phyloP scores from a whole-genome alignment of 495 filamentous ascomycete genomes.

The Trichoderma reesei region DNA sequence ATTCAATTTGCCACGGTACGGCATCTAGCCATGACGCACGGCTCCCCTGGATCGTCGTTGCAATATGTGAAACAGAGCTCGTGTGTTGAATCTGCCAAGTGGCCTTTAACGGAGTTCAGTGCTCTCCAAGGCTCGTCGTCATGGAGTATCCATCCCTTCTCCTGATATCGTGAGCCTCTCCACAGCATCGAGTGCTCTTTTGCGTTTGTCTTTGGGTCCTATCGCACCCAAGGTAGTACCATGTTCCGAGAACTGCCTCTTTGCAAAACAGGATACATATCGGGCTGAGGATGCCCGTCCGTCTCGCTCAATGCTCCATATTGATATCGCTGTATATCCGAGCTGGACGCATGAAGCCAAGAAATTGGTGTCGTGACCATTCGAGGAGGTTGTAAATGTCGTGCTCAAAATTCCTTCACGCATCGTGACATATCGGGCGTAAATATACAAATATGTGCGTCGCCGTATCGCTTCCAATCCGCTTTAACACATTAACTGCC shows the following conservation, averaged over 20 bases:
- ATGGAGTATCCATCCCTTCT: neutral
- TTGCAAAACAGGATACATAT: neutral
- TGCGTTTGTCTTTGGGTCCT: no score
- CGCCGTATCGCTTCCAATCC: neutral
- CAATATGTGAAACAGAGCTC: no score
- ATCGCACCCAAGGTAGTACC: neutral
- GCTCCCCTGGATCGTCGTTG: no score
- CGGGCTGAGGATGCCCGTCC: neutral
- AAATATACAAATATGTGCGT: neutral
- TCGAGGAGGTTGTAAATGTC: no score
- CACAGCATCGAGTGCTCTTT: neutral
- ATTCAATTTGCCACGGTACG: neutral
- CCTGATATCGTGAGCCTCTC: neutral
- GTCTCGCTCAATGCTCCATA: neutral
- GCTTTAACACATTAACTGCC: neutral
- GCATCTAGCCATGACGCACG: no score
- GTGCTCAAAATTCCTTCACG: no score
- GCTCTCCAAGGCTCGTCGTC: no score
- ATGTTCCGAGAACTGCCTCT: neutral
- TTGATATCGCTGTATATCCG: neutral
- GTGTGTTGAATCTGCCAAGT: no score
- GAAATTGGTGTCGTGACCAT: neutral
- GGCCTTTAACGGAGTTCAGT: no score
- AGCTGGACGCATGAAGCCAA: neutral
- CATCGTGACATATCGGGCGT: neutral